Conservation (phyloP, 495 filamentous ascomycete genomes). For the Xanthoparmelia taractica region DNA sequence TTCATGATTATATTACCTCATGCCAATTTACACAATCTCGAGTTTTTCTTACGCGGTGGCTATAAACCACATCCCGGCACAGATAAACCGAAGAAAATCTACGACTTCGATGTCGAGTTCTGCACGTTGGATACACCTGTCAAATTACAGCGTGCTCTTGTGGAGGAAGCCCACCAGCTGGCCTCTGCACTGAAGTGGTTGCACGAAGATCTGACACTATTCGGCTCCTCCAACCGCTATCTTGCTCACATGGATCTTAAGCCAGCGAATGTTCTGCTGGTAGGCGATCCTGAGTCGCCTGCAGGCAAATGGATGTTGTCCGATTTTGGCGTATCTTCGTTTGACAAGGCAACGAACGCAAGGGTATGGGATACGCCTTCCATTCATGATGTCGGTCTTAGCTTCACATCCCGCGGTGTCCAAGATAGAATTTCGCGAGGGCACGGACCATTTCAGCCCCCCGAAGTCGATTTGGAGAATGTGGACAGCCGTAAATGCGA, state of each 20-base stretch:
- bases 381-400: background rate
- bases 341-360: slow-evolving; percentile 12
- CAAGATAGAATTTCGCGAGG: background rate
- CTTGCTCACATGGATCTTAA: slow-evolving; percentile 39
- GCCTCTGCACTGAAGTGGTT: slow-evolving; percentile 28
- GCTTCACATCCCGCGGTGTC: slow-evolving; percentile 4
- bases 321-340: slow-evolving; percentile 30
- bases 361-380: background rate
- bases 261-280: slow-evolving; percentile 39
- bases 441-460: slow-evolving; percentile 13
- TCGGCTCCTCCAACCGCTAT: slow-evolving; percentile 8
- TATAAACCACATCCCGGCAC: slow-evolving; percentile 3
- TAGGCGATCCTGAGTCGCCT: slow-evolving; percentile 6
- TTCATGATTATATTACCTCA: slow-evolving; percentile 18
- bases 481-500: slow-evolving; percentile 16
- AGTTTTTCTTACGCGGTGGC: slow-evolving; percentile 14
- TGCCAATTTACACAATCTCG: slow-evolving; percentile 11
- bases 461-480: slow-evolving; percentile 9
- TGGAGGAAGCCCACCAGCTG: slow-evolving; percentile 20
- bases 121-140: background rate
- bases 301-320: slow-evolving; percentile 30
- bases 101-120: slow-evolving; percentile 15
- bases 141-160: slow-evolving; percentile 7
- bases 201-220: slow-evolving; percentile 22
- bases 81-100: background rate